Base-by-base conservation (phyloP, 2,329 filamentous ascomycete genomes). In the Cercospora beticola region DNA sequence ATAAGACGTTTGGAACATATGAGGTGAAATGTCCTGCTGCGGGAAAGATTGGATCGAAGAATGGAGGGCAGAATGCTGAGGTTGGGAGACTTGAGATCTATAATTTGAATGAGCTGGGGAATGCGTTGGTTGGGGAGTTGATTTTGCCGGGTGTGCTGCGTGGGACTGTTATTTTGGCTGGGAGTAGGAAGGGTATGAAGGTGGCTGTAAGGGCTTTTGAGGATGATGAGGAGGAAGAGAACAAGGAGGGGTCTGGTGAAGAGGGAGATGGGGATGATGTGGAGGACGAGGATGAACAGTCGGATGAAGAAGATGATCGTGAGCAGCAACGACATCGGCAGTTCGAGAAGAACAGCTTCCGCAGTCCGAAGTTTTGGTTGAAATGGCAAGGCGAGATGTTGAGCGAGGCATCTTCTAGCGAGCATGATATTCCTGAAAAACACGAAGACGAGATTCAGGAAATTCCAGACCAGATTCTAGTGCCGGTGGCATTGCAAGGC, bases 281-380 rank as follows among this genome's bases (percentile, higher is more conserved):
- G 16, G 57, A 61, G 9, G 30, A 46, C 2, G n/a, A 30, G 5
- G 58, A 31, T 5, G 52, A 9, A 23, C 43, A 63, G 14, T 10
- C 40, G 21, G 16, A 43, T 5, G 60, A 64, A 14, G 57, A 66
- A 16, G 36, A 33, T 3, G 49, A 59, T 23, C 30, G 33, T 4
- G 65, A 67, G 49, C 18, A 31, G 16, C n/a, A 58, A 16, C 62
- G 65, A 43, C 61, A 63, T 16, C 23, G 40, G 18, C 54, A 63
- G 5, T 71, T 71, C 61, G 69, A 72, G 60, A 72, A 69, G 62
- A 72, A 68, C 59, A 69, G 64, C 56, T 72, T 72, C n/a, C 69
- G 71, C 49, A 65, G 62, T 23, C 67, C 69, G 52, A 72, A 72
- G 28, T 72, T 72, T 14, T 72, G 71, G 71, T 36, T 72, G 57